phyloP scores from a whole-genome alignment of 805 yeast genomes.

The Suhomyces canberraensis region DNA sequence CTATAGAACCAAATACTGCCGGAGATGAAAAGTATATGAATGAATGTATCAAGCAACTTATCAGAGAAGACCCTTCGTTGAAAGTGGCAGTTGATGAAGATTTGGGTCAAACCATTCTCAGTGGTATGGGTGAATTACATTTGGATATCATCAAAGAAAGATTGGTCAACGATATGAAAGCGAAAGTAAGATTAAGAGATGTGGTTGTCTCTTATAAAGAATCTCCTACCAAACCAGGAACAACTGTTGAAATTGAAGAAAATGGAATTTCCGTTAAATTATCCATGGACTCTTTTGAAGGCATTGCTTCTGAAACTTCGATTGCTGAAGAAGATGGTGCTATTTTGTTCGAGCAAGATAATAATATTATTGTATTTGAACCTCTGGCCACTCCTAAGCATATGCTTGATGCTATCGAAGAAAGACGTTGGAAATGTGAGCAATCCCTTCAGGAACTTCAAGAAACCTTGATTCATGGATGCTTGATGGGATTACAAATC shows the following conservation, averaged over 20 bases:
- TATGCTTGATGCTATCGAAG: constrained; percentile 23
- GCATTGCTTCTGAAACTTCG: constrained; percentile 26
- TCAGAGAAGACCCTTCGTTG: constrained; percentile 91
- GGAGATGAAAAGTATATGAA: constrained; percentile 79
- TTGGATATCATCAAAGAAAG: constrained; percentile 84
- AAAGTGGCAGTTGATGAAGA: constrained; percentile 73
- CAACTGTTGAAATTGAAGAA: constrained; percentile 9
- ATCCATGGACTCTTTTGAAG: constrained; percentile 37
- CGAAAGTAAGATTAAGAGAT: constrained; percentile 74
- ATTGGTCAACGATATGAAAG: constrained; percentile 75
- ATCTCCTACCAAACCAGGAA: constrained; percentile 28
- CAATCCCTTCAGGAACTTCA: constrained; percentile 47
- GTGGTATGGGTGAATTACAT: constrained; percentile 98
- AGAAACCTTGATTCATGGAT: constrained; percentile 56
- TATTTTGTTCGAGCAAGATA: constrained; percentile 41
- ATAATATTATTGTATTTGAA: constrained; percentile 44
- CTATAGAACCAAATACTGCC: constrained; percentile 77
- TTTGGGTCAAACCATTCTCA: constrained; percentile 78
- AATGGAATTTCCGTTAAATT: constrained; percentile 23
- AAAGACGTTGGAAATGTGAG: constrained; percentile 49
- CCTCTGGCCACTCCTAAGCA: constrained; percentile 23
- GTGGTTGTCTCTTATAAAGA: constrained; percentile 92
- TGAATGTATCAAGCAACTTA: constrained; percentile 57
- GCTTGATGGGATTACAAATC: constrained; percentile 57
- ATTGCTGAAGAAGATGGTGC: constrained; percentile 41